phyloP scores from a whole-genome alignment of 371 early-diverging fungal species.

The Dinochytrium kinnereticum region DNA sequence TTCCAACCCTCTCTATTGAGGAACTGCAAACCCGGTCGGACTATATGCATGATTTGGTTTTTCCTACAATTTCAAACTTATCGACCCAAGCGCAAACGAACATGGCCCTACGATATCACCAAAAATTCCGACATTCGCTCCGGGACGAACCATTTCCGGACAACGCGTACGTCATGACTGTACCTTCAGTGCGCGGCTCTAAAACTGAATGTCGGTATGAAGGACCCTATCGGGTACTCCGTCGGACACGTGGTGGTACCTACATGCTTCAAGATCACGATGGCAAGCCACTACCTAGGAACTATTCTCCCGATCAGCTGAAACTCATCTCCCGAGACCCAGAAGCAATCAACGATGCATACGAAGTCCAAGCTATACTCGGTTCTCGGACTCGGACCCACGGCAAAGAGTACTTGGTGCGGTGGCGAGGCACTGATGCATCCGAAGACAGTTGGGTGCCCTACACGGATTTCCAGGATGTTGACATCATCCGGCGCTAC shows the following conservation, averaged over 20 bases:
- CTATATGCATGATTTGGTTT: conserved; percentile 15
- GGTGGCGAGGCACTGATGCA: not conserved
- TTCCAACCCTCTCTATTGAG: not conserved
- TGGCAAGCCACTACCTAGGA: not conserved
- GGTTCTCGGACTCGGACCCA: not conserved
- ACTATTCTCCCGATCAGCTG: not conserved
- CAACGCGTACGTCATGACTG: conserved; percentile 15
- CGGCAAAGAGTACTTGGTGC: conserved; percentile 2
- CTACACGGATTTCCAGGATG: conserved; percentile 19
- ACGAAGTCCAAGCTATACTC: not conserved
- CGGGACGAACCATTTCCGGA: conserved; percentile 6
- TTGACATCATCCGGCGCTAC: conserved; percentile 6
- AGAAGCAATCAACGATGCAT: not conserved
- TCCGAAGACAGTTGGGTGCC: conserved; percentile 7
- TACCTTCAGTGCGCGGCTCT: not conserved
- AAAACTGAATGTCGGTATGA: conserved; percentile 17
- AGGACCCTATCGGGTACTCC: conserved; percentile 11
- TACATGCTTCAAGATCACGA: conserved; percentile 13
- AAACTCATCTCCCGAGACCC: conserved; percentile 4
- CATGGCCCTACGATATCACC: not conserved
- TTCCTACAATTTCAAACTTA: not conserved
- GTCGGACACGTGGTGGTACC: conserved; percentile 2
- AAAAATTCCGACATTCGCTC: not conserved
- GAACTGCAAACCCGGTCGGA: conserved; percentile 13
- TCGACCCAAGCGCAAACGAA: not conserved